Conservation (phyloP, 495 filamentous ascomycete species). For the Neurospora africana region DNA sequence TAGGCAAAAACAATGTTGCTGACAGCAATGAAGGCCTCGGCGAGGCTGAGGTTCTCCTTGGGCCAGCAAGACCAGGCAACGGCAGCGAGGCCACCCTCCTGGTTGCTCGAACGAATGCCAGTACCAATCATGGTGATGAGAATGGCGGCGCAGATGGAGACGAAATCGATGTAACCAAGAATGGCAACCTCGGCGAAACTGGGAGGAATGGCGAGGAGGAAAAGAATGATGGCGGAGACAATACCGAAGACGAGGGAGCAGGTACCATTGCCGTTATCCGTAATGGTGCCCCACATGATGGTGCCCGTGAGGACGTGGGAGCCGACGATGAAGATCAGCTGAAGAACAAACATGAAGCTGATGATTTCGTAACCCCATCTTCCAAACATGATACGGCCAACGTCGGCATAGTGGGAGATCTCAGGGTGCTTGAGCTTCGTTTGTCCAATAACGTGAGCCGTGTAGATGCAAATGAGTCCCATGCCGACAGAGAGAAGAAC, state of each 20-base stretch:
- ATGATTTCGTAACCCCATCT: conserved; percentile 53
- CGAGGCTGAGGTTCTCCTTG: conserved; percentile 26
- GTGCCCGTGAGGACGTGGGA: conserved; percentile 66
- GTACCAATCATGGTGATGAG: conserved; percentile 59
- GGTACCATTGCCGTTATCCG: conserved; percentile 48
- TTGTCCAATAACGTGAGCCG: conserved; percentile 67
- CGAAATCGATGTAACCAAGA: conserved; percentile 48
- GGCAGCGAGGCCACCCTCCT: conserved; percentile 20
- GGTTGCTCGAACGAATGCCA: conserved; percentile 37
- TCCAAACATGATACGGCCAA: conserved; percentile 55
- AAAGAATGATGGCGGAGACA: conserved; percentile 52
- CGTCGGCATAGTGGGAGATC: conserved; percentile 65
- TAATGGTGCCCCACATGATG: conserved; percentile 59
- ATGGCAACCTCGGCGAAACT: conserved; percentile 48
- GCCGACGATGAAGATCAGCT: conserved; percentile 67
- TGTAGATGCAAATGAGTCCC: conserved; percentile 63
- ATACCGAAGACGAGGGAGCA: conserved; percentile 61
- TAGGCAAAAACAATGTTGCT: conserved; percentile 70
- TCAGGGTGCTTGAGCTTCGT: conserved; percentile 63
- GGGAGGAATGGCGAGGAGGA: conserved; percentile 51
- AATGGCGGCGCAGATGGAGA: conserved; percentile 54
- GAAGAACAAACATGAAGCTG: conserved; percentile 50
- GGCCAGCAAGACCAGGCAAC: conserved; percentile 35
- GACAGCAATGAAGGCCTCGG: conserved; percentile 49
- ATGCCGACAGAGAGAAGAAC: conserved; percentile 49